Conservation (phyloP, 202 grass and related monocot genomes). For the Schoenoplectus triqueter region DNA sequence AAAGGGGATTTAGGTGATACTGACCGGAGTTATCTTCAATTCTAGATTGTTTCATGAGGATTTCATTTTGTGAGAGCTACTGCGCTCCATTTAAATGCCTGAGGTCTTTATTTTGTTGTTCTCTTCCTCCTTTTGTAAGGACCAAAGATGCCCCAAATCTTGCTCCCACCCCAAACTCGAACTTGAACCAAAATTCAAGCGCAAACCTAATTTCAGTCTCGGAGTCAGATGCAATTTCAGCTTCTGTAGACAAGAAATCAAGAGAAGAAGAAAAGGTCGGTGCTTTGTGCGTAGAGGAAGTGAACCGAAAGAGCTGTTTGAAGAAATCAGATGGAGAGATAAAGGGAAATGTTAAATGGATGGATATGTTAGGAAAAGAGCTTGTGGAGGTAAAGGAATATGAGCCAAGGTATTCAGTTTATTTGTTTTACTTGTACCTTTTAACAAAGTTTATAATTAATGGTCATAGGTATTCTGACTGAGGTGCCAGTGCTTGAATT, state of each 20-base stretch:
- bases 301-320: slow-evolving; percentile 59
- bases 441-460: no score
- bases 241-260: slow-evolving; percentile 25
- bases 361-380: slow-evolving; percentile 88
- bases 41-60: slow-evolving; percentile 68
- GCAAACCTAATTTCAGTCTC: slow-evolving; percentile 33
- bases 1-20: slow-evolving; percentile 36
- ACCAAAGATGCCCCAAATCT: slow-evolving; percentile 54
- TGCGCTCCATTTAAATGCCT: slow-evolving; percentile 55
- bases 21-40: slow-evolving; percentile 37
- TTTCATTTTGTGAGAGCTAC: slow-evolving; percentile 70
- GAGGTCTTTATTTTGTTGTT: slow-evolving; percentile 56
- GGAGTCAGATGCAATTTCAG: slow-evolving; percentile 45
- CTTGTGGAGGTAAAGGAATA: slow-evolving; percentile 77
- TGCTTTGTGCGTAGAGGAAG: slow-evolving; percentile 23
- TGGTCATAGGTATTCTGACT: no score
- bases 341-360: slow-evolving; percentile 83
- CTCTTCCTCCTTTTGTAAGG: slow-evolving; percentile 53
- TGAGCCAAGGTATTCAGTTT: slow-evolving; percentile 60
- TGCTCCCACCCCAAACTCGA: slow-evolving; percentile 32
- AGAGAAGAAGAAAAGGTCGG: slow-evolving; percentile 31
- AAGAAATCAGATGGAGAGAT: slow-evolving; percentile 55
- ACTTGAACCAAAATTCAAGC: slow-evolving; percentile 13
- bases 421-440: slow-evolving; percentile 7
- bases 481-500: no score